A percentile compares a stretch with the other conserved stretches of the same genome.
These are phyloP conservation scores for Cystofilobasidium macerans DNA, from an alignment of 768 basidiomycete genomes.

Conservation along the genomic window DNA sequence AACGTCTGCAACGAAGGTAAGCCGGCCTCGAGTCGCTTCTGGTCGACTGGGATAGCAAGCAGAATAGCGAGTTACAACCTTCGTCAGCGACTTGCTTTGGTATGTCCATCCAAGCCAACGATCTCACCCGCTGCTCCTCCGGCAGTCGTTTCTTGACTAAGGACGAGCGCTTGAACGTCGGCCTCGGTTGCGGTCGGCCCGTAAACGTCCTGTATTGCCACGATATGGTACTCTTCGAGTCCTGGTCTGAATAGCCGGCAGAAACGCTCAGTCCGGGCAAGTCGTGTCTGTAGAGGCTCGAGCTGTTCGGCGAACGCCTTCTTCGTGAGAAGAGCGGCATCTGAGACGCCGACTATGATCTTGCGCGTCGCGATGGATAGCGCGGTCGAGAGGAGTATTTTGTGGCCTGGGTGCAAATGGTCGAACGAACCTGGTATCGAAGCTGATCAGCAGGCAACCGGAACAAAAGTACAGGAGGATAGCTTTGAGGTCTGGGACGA, in stretches of 20 bases:
- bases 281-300: slow-evolving; percentile 4
- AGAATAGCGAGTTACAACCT: too few species aligned
- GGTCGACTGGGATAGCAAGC: slow-evolving; percentile 47
- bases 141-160: slow-evolving; percentile 72
- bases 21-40: slow-evolving; percentile 47
- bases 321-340: slow-evolving; percentile 38
- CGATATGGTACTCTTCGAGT: slow-evolving; percentile 44
- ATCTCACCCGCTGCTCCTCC: slow-evolving; percentile 67
- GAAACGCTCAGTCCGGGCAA: background rate
- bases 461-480: background rate
- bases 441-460: too few species aligned
- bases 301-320: slow-evolving; percentile 10
- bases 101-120: too few species aligned
- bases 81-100: too few species aligned
- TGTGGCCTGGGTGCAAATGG: slow-evolving; percentile 93
- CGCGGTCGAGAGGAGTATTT: slow-evolving; percentile 86
- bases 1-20: slow-evolving; percentile 57
- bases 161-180: slow-evolving; percentile 81
- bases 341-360: slow-evolving; percentile 81
- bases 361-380: slow-evolving; percentile 68
- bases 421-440: slow-evolving; percentile 68
- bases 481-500: too few species aligned
- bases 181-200: slow-evolving; percentile 83
- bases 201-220: slow-evolving; percentile 69
- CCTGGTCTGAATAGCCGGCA: slow-evolving; percentile 9